Base-by-base conservation (phyloP, 352 stramenopile species). In the Phytophthora meadii region DNA sequence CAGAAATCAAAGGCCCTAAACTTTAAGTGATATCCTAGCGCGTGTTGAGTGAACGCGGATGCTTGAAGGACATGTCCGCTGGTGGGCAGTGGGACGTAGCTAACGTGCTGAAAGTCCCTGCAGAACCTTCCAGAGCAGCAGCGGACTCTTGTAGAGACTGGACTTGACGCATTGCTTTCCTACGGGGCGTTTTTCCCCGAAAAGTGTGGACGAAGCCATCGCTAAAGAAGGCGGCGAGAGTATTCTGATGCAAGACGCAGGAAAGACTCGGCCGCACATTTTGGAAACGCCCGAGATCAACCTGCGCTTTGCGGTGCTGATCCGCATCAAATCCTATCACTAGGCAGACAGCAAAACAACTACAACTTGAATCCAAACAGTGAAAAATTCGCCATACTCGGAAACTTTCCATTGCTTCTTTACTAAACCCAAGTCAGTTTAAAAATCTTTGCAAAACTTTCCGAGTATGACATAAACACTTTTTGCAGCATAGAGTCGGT, bases 211-310 rank as follows among this genome's bases (percentile, higher is more conserved):
- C 25, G 45, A 49, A 59, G 28, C 19, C n/a, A 27, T 12, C 11
- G 57, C 37, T 54, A 61, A 67, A 54, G 39, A 61, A 41, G 7
- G 11, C 7, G 19, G 19, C 19, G 19, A 19, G 45, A 34, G 45
- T 17, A 49, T 47, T 56, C 25, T 39, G 12, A 5, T 54, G 19
- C 44, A 41, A 49, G 45, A 50, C n/a, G 45, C 56, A 59, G 57
- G 57, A 65, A 65, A 54, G 24, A 52, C 60, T 50, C 47, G 50
- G 60, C 60, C 60, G 42, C 60, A 52, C 49, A 49, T 22, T 46
- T 12, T 27, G 25, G 25, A 34, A 50, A 44, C 15, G 45, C 22
- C 34, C 34, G 19, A 39, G 55, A 53, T 52, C 12, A 14, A 49
- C 19, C 53, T 60, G 41, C 50, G 53, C 39, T 34, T 27, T 34